Percentiles rank a stretch among this genome's conserved stretches.
Evolutionary conservation across 805 yeast genomes (phyloP).

Genomic region (Candida boleticola): DNA sequence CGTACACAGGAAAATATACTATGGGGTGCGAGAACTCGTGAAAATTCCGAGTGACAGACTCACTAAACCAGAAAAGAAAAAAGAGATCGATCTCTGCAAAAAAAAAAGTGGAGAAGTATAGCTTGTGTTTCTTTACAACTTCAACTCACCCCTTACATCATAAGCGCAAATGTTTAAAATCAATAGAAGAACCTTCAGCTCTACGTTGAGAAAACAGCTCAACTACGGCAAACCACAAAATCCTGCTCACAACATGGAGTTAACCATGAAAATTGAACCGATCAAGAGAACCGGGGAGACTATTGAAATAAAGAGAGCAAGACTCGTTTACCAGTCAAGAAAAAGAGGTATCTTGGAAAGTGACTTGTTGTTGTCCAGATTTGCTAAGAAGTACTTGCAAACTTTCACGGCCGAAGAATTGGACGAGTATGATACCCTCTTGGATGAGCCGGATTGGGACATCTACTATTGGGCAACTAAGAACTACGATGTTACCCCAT

Average conservation of each 20-base stretch:
- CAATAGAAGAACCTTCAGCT: slow-evolving; percentile 6
- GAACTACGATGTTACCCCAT: slow-evolving; percentile 75
- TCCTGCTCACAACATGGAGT: slow-evolving; percentile 26
- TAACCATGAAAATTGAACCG: slow-evolving; percentile 67
- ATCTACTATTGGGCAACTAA: slow-evolving; percentile 96
- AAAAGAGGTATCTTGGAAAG: slow-evolving; percentile 95
- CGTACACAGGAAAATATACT: too few relatives aligned
- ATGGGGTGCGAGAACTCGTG: too few relatives aligned
- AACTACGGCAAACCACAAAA: slow-evolving; percentile 44
- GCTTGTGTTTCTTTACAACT: too few relatives aligned
- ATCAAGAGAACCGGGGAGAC: slow-evolving; percentile 73
- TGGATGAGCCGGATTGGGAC: slow-evolving; percentile 99
- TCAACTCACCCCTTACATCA: too few relatives aligned
- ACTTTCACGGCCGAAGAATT: slow-evolving; percentile 61
- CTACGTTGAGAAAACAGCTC: slow-evolving; percentile 14
- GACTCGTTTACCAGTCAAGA: slow-evolving; percentile 86
- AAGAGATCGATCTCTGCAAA: too few relatives aligned
- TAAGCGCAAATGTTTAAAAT: slow-evolving; percentile 7
- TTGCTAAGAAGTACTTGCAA: slow-evolving; percentile 73
- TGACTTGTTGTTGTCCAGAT: slow-evolving; percentile 79
- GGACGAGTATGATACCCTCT: slow-evolving; percentile 77
- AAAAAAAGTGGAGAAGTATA: too few relatives aligned
- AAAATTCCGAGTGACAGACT: too few relatives aligned
- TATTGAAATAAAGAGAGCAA: slow-evolving; percentile 73
- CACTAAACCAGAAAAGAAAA: too few relatives aligned